Evolutionary conservation across 345 rosid genomes (phyloP).

Genomic region (Murraya paniculata): DNA sequence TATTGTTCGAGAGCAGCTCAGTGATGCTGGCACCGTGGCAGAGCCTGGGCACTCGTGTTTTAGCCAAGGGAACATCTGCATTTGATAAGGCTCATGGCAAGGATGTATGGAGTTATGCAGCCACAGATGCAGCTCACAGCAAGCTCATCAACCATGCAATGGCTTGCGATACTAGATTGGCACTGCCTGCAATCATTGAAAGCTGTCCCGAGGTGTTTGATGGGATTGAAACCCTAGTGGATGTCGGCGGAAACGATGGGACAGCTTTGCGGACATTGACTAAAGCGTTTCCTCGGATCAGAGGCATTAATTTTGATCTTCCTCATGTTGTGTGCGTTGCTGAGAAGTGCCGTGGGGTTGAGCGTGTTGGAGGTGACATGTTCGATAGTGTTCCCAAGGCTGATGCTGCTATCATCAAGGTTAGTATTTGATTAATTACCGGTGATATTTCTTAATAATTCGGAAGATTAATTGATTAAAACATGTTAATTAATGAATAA

Average conservation of each 20-base stretch:
- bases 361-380: constrained; percentile 68
- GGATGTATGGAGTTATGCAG: constrained; percentile 48
- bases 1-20: constrained; percentile 47
- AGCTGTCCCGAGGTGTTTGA: constrained; percentile 53
- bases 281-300: constrained; percentile 56
- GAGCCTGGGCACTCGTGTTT: constrained; percentile 40
- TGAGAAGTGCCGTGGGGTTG: constrained; percentile 38
- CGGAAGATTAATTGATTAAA: background rate
- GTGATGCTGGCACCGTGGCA: constrained; percentile 65
- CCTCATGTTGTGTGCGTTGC: constrained; percentile 60
- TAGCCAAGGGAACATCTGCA: constrained; percentile 31
- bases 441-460: background rate
- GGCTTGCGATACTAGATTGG: constrained; percentile 54
- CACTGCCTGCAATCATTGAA: constrained; percentile 31
- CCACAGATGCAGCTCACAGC: constrained; percentile 33
- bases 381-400: constrained; percentile 53
- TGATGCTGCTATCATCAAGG: constrained; percentile 61
- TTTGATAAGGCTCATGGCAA: constrained; percentile 29
- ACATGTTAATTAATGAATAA: background rate
- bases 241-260: constrained; percentile 76
- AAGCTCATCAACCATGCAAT: constrained; percentile 54
- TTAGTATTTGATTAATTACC: constrained; percentile 13
- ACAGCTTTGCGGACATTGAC: constrained; percentile 45
- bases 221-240: constrained; percentile 53
- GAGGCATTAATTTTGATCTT: constrained; percentile 69